Evolutionary conservation across 2,329 filamentous ascomycete species (phyloP).

Genomic region (Mollisia scopiformis): DNA sequence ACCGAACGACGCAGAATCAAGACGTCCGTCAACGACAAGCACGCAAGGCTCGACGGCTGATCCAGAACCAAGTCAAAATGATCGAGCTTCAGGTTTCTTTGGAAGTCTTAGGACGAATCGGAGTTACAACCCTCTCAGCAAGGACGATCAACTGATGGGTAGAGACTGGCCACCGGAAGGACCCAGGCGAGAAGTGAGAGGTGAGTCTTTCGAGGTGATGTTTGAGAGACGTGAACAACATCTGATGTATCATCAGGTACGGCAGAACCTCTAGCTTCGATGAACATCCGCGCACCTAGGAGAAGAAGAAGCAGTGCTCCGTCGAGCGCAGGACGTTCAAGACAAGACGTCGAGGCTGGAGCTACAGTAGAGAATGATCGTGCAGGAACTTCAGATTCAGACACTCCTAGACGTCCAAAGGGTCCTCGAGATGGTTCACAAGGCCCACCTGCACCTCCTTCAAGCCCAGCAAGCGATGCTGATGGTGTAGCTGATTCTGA

Average conservation of each 20-base stretch:
- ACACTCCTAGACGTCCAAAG: not conserved
- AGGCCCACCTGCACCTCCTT: not conserved
- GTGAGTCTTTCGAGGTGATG: not conserved
- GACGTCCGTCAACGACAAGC: not conserved
- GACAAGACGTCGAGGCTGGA: not conserved
- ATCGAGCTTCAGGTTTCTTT: not conserved
- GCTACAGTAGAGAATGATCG: not conserved
- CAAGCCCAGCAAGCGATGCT: not conserved
- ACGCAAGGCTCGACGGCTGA: too few relatives aligned
- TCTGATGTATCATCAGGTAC: too few relatives aligned
- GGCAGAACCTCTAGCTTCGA: too few relatives aligned
- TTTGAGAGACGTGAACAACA: too few relatives aligned
- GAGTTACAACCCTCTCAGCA: not conserved
- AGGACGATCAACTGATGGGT: not conserved
- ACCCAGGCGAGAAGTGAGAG: not conserved
- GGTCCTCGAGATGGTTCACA: not conserved
- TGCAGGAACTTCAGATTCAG: not conserved
- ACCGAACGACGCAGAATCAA: not conserved
- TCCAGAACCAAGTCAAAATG: not conserved
- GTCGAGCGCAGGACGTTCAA: too few relatives aligned
- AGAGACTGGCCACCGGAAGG: not conserved
- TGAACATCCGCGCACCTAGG: too few relatives aligned
- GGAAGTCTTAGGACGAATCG: not conserved
- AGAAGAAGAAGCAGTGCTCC: too few relatives aligned
- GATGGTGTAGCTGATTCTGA: not conserved